Evolutionary conservation across 2,329 filamentous ascomycete species (phyloP).

Genomic region (Aspergillus pseudonomiae): DNA sequence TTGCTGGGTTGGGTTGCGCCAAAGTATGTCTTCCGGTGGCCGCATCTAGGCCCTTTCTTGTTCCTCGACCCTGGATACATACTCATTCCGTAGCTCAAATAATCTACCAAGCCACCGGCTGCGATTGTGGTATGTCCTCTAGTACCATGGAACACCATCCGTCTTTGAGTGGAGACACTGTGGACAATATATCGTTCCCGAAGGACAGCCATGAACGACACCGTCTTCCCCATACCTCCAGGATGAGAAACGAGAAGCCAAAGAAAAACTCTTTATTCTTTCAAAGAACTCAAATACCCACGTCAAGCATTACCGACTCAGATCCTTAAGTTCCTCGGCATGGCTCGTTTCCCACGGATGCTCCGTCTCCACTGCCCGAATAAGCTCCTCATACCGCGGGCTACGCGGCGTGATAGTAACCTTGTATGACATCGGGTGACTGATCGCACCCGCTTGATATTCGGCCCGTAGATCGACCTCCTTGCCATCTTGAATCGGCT

Average conservation of each 20-base stretch:
- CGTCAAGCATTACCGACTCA: neutral
- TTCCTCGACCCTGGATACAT: too few relatives aligned
- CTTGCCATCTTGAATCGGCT: slow-evolving; percentile 21
- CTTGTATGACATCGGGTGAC: slow-evolving; percentile 40
- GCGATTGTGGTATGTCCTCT: too few relatives aligned
- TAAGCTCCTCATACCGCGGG: slow-evolving; percentile 34
- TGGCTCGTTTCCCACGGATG: slow-evolving; percentile 48
- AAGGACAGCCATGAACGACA: neutral
- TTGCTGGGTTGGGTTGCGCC: neutral
- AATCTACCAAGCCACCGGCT: too few relatives aligned
- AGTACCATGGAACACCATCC: too few relatives aligned
- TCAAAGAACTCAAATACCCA: neutral
- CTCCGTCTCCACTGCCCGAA: slow-evolving; percentile 35
- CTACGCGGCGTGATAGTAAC: slow-evolving; percentile 40
- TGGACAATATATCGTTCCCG: neutral
- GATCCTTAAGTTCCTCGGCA: slow-evolving; percentile 17
- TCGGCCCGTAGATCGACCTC: slow-evolving; percentile 39
- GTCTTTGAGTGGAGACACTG: neutral
- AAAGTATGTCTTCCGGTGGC: neutral
- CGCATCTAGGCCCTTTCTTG: neutral
- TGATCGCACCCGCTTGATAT: slow-evolving; percentile 37
- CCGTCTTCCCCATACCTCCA: neutral
- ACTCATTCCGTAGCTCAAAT: neutral
- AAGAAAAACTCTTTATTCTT: too few relatives aligned
- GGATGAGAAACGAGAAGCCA: too few relatives aligned